Evolutionary conservation across 768 basidiomycete genomes (phyloP), one percentile per base, ranked within the genome.

Genomic region (Boletus reticuloceps): DNA sequence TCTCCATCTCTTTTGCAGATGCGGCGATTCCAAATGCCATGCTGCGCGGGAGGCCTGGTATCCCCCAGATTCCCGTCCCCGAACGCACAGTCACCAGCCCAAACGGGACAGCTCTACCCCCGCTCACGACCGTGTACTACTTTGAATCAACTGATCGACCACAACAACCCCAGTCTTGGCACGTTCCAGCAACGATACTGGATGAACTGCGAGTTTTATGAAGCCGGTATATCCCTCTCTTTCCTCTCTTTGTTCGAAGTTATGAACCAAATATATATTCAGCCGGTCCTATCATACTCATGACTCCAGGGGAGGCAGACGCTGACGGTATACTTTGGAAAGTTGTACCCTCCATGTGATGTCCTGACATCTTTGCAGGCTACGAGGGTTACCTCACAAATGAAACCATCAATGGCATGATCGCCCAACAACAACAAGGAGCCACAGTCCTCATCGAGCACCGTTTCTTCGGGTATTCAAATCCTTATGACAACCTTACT

Each of bases 171-270:
- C n/a, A 72, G 75, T 31, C 71, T 81, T n/a, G 88, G 88, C n/a
- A 89, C 86, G n/a, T 90, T 90, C 71, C 75, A 82, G 64, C 88
- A 89, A 69, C 80, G 88, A 37, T 90, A 79, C 69, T 89, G 86
- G 86, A 32, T 81, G 54, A 82, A 82, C 32, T 85, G 75, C 68
- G 83, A 88, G 66, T 86, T 76, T 61, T 89, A 89, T 59, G 74
- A 84, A 66, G 56, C 70, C 38, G 80, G 82, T 79, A 52, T 49
- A 76, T 38, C 17, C 16, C 1, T 29, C 6, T 19, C 36, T 55
- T 36, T 20, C 36, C 12, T 22, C 9, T 31, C 20, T 22, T 27
- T 36, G n/a, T 34, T 27, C 10, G 1, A 44, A 16, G n/a, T 4
- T 9, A 31, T 16, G 17, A 50, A 45, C n/a, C 0, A 14, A 2